Evolutionary conservation across 805 yeast genomes (phyloP), one percentile per base, ranked within the genome.

Genomic region (Nakazawaea molendinolei): DNA sequence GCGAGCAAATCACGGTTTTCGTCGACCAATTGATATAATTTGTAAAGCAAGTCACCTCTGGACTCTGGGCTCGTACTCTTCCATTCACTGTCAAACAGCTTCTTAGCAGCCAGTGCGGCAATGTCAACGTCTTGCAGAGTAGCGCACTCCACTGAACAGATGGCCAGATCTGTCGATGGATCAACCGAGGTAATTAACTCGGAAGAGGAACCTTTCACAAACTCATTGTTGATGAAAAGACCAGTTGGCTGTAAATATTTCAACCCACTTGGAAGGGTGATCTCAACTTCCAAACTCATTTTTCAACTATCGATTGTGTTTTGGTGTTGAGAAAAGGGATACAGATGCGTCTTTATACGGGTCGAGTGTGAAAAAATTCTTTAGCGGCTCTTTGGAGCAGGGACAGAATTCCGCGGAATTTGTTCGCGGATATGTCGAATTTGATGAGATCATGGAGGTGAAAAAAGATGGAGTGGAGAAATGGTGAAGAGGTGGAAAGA

Each of bases 1-100:
- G 86, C 77, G 39, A 83, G 63, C 36, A 73, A 60, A 39, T 80
- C 87, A 31, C 69, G 61, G 48, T 81, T 65, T 44, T 67, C 69
- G 49, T 82, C 89, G 34, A 82, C 53, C 47, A 80, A 63, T 40
- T 80, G 86, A 38, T 89, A 89, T 42, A 83, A 65, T 50, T 74
- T 78, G 52, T 54, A 50, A 37, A 83, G 52, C 16, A 64, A 67
- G 39, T 54, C 61, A 34, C 74, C 72, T 57, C 87, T 71, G 26
- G 58, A 64, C 18, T 58, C 45, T 34, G 87, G 86, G 49, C 76
- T 78, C 33, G 63, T 60, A 9, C 65, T 62, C 27, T 77, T 65
- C 87, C 87, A 81, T 62, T 55, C 20, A n/a, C n/a, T n/a, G 48
- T 49, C 42, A 61, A 76, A 81, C 8, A 86, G 86, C 22, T 64